Evolutionary conservation across 2,329 filamentous ascomycete species (phyloP).

Genomic region (Colletotrichum incanum): DNA sequence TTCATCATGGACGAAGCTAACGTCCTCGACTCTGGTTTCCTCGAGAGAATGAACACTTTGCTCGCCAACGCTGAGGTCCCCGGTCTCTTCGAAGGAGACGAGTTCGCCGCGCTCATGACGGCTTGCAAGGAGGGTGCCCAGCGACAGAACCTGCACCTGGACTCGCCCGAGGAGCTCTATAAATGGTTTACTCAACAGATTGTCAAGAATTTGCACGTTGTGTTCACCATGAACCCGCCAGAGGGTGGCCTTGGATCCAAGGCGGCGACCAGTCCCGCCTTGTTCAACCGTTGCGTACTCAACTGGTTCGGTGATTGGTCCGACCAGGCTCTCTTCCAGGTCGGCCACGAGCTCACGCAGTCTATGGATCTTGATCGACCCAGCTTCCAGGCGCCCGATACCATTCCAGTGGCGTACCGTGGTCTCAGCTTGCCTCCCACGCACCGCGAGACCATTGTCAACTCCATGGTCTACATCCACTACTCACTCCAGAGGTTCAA

Average conservation of each 20-base stretch:
- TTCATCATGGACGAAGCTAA: slow-evolving; percentile 99
- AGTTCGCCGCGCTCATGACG: slow-evolving; percentile 98
- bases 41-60: slow-evolving; percentile 99
- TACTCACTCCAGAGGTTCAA: slow-evolving; percentile 96
- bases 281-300: slow-evolving; percentile 99
- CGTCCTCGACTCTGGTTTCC: slow-evolving; percentile 96
- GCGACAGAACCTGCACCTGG: slow-evolving; percentile 92
- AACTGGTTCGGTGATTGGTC: slow-evolving; percentile 99
- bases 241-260: slow-evolving; percentile 96
- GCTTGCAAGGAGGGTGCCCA: slow-evolving; percentile 99
- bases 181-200: slow-evolving; percentile 99
- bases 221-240: slow-evolving; percentile 99
- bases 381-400: slow-evolving; percentile 89
- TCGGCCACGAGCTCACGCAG: slow-evolving; percentile 94
- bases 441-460: slow-evolving; percentile 93
- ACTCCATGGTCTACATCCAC: slow-evolving; percentile 99
- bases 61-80: slow-evolving; percentile 99
- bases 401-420: slow-evolving; percentile 92
- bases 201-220: slow-evolving; percentile 98
- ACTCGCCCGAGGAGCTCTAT: slow-evolving; percentile 99
- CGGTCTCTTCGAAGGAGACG: slow-evolving; percentile 98
- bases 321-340: slow-evolving; percentile 98
- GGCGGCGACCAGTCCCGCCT: slow-evolving; percentile 94
- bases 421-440: slow-evolving; percentile 87
- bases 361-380: slow-evolving; percentile 95